Evolutionary conservation across 441 rosid species (phyloP), one percentile per base, ranked within the genome.

Genomic region (Populus tomentosa): DNA sequence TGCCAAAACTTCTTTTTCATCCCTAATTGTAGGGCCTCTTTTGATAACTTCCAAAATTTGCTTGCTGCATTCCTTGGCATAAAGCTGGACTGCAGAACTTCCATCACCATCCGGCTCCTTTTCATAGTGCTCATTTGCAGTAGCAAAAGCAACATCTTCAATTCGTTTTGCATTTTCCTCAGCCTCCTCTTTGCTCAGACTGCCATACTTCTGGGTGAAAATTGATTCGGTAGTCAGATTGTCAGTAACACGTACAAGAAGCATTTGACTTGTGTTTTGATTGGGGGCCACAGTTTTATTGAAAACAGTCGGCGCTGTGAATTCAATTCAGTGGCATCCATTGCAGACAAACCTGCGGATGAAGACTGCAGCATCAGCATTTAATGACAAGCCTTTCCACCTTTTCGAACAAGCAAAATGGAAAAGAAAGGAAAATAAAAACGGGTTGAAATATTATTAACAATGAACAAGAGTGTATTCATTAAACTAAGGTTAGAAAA

Each of bases 91-190:
- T 35, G 99, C 97, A 42, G 94, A 90, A 77, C 97, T 83, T 66
- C 99, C 98, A 82, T 93, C 99, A 79, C 97, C 98, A 76, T 95
- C 98, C 64, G 97, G 97, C 82, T 95, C 95, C 67, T 87, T 88
- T 73, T 91, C 99, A 81, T 87, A 92, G 77, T 89, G 94, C 74
- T 83, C 89, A 77, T 84, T 84, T 5, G 98, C 93, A 7, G 84
- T 66, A 56, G 80, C 78, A 71, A 90, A 95, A 23, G 94, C 94
- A 67, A 75, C 11, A 74, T 89, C 90, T 78, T 95, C 99, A 56
- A 95, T 93, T 83, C 82, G 82, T 72, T 84, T 88, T 7, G 97
- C 94, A 84, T 90, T 85, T 63, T 91, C 97, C 85, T 77, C 89
- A 33, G 99, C 99, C 77, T 95, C 95, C 73, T 90, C 95, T 23